Conservation (phyloP, 805 yeast genomes). For the Monosporozyma unispora region DNA sequence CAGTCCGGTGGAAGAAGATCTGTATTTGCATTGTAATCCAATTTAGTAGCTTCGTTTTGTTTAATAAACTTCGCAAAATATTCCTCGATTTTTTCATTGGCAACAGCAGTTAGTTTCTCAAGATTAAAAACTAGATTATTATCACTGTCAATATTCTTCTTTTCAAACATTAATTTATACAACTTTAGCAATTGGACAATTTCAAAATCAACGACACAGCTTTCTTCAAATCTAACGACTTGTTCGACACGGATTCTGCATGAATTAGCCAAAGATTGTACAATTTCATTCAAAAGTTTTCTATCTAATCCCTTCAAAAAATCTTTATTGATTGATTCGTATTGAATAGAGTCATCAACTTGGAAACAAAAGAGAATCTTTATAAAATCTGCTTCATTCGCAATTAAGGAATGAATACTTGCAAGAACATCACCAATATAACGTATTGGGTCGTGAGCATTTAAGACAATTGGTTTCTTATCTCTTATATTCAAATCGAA, state of each 20-base stretch:
- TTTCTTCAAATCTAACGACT: constrained; percentile 54
- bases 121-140: constrained; percentile 18
- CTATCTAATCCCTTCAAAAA: constrained; percentile 22
- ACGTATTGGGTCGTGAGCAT: constrained; percentile 72
- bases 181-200: constrained; percentile 56
- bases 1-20: constrained; percentile 80
- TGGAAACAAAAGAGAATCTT: constrained; percentile 46
- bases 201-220: constrained; percentile 45
- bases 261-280: constrained; percentile 37
- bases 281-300: constrained; percentile 25
- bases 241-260: constrained; percentile 59
- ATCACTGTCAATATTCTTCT: constrained; percentile 30
- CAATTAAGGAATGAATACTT: constrained; percentile 74
- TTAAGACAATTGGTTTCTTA: constrained; percentile 45
- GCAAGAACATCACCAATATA: constrained; percentile 85
- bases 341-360: constrained; percentile 7
- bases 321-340: constrained; percentile 14
- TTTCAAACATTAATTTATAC: constrained; percentile 57
- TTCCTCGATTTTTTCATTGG: constrained; percentile 18
- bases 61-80: constrained; percentile 16
- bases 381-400: constrained; percentile 76
- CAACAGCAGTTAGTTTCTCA: constrained; percentile 9
- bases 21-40: constrained; percentile 21
- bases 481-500: constrained; percentile 27
- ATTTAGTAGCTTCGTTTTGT: constrained; percentile 14